Evolutionary conservation across 768 basidiomycete species (phyloP), one percentile per base, ranked within the genome.

Genomic region (Leccinum barrowsii): DNA sequence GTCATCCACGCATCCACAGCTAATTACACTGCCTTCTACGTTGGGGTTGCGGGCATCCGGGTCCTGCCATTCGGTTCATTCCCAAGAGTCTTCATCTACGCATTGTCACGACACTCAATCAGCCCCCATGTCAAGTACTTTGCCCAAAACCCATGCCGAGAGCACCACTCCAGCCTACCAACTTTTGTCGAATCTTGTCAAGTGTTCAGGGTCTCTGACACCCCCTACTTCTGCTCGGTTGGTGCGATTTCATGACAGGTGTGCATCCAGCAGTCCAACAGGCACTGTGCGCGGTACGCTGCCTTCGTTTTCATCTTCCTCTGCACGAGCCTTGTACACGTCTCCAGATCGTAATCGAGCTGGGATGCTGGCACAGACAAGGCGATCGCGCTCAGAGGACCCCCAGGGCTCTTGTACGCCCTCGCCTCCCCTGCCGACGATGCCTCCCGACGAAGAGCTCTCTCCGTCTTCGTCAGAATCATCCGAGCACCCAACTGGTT

Each of bases 11-110:
- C 82, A 85, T 63, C 75, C 79, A 13, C 74, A 78, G n/a, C 63
- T 74, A 7, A 83, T 92, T 50, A 64, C 76, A 11, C 72, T 92
- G 1, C 90, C 90, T 6, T 85, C 87, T 7, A 92, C 90, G 0
- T 75, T 90, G 42, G 90, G 90, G 21, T 65, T 88, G 2, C 82
- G 86, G 48, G 60, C 75, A 17, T 70, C 71, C 48, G 63, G 66
- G 19, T 70, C 76, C 15, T 70, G 52, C 3, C 71, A 74, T 50
- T 56, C 62, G 1, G 54, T 62, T 44, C 61, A 63, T 19, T 58
- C 54, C 52, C 60, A 50, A 52, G 58, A 55, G 3, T 40, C 42
- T 19, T 59, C 34, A 12, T 50, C 52, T 35, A 28, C 19, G 5
- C n/a, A 4, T 52, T 55, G 13, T 32, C 60, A 55, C 26, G 58